A percentile compares a stretch with the other conserved stretches of the same genome.
Evolutionary conservation across 371 early-diverging fungal species (phyloP).

Genomic region (Rhizomucor miehei): DNA sequence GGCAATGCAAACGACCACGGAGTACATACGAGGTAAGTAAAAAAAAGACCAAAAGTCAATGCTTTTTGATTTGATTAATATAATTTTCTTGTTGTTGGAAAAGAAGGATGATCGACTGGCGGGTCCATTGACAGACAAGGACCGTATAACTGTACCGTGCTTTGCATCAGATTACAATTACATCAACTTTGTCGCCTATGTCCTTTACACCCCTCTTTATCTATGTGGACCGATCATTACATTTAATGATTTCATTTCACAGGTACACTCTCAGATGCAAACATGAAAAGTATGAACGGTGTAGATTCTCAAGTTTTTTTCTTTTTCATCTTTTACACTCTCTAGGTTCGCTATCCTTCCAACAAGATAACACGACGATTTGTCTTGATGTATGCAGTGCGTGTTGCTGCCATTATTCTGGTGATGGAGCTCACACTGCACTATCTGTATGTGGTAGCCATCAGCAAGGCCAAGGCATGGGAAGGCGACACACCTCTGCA

Average conservation of each 20-base stretch:
- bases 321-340: no score
- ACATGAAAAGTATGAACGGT: no score
- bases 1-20: slow-evolving; percentile 48
- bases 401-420: slow-evolving; percentile 51
- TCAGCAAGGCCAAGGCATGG: slow-evolving; percentile 82
- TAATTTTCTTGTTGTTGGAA: neutral
- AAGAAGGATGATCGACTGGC: slow-evolving; percentile 46
- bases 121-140: slow-evolving; percentile 49
- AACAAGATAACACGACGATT: slow-evolving; percentile 36
- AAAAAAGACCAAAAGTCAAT: neutral
- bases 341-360: slow-evolving; percentile 52
- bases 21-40: slow-evolving; percentile 16
- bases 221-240: slow-evolving; percentile 95
- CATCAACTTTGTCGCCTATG: slow-evolving; percentile 73
- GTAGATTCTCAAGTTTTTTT: no score
- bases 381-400: slow-evolving; percentile 44
- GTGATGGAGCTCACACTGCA: slow-evolving; percentile 85
- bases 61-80: neutral
- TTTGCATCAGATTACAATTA: slow-evolving; percentile 68
- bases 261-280: no score
- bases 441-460: slow-evolving; percentile 81
- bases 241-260: slow-evolving; percentile 87
- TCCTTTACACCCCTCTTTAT: slow-evolving; percentile 87
- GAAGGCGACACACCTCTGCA: slow-evolving; percentile 71
- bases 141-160: slow-evolving; percentile 58